Conservation (phyloP, 148 eudicot species). For the Camellia sinensis region DNA sequence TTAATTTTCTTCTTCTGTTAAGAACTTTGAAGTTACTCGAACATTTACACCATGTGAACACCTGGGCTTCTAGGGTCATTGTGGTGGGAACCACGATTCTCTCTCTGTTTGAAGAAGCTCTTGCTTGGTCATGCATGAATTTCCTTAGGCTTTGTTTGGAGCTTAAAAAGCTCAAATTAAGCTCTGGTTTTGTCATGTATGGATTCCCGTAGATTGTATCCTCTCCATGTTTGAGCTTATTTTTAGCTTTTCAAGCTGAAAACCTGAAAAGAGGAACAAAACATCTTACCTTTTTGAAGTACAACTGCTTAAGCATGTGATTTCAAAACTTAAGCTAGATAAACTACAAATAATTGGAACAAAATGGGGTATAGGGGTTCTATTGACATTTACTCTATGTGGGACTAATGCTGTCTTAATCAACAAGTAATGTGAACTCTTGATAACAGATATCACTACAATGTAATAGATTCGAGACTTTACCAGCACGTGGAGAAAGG, state of each 20-base stretch:
- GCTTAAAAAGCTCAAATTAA: background rate
- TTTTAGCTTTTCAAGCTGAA: too few species aligned
- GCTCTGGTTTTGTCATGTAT: background rate
- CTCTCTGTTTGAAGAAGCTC: background rate
- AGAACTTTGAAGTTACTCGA: background rate
- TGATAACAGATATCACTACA: constrained; percentile 47
- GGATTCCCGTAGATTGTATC: background rate
- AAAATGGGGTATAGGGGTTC: background rate
- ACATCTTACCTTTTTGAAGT: too few species aligned
- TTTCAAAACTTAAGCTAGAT: too few species aligned
- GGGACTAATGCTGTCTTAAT: background rate
- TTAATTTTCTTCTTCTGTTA: background rate
- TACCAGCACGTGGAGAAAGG: constrained; percentile 47
- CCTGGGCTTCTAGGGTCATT: background rate
- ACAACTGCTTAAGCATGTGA: too few species aligned
- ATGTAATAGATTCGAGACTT: constrained; percentile 39
- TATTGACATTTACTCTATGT: background rate
- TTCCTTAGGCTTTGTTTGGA: too few species aligned
- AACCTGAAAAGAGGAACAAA: too few species aligned
- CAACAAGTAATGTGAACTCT: background rate
- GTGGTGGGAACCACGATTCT: background rate
- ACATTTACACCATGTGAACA: background rate
- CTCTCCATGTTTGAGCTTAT: too few species aligned
- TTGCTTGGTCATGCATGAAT: background rate
- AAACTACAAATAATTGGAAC: too few species aligned